Evolutionary conservation across 179 eudicot species (phyloP), one percentile per base, ranked within the genome.

Genomic region (Actinidia chinensis): DNA sequence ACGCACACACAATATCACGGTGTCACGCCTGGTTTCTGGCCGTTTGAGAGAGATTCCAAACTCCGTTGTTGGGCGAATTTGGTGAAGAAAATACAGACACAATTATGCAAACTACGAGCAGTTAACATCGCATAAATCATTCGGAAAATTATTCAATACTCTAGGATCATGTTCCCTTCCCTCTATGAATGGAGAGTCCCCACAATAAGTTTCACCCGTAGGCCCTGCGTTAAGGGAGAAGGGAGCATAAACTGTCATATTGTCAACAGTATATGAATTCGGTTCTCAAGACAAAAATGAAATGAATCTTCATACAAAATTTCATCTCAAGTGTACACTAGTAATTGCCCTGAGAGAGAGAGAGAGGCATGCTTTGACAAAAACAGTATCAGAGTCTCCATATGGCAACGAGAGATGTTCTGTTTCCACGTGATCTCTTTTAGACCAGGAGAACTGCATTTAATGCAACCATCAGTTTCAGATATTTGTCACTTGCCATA

Each of bases 401-500:
- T 60, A 28, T n/a, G 40, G n/a, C 61, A 28, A 71, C 75, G 25
- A 7, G 8, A 71, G 13, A 46, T 74, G n/a, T 20, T 43, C 54
- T 23, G 78, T 15, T 61, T 42, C 43, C 52, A 58, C 54, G 11
- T n/a, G n/a, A 25, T 25, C 5, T 44, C 60, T n/a, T 44, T 72
- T 83, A 88, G 55, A 95, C 98, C 61, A 95, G 88, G 76, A 95
- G 85, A 74, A 95, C 97, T 1, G 87, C 93, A 76, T 95, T 95
- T 76, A 95, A n/a, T 93, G 54, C 98, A 95, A 44, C 98, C 98
- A 86, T 95, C 98, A 63, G 93, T 95, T 83, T 95, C 98, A 5
- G 98, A 98, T 89, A 84, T 95, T 95, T 2, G 98, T 95, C 85
- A 95, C 97, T 85, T 95, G 97, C 1, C 97, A 82, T 93, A 95